Evolutionary conservation across 352 stramenopile species (phyloP).

Genomic region (Paralagenidium karlingii): DNA sequence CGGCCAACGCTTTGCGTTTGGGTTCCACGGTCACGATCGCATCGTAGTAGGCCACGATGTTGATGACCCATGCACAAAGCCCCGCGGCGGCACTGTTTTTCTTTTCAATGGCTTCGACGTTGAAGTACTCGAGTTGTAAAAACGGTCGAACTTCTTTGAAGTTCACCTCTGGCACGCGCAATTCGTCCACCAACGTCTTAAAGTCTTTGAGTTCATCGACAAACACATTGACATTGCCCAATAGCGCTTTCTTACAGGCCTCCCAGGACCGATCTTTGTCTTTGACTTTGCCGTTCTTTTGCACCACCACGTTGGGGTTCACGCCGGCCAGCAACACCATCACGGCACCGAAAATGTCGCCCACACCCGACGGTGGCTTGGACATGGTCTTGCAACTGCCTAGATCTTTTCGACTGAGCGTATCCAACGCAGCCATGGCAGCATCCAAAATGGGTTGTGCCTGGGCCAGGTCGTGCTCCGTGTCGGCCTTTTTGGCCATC

Average conservation of each 20-base stretch:
- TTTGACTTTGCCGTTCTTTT: constrained; percentile 92
- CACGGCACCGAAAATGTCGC: constrained; percentile 74
- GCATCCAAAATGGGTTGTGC: constrained; percentile 74
- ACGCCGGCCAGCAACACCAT: constrained; percentile 63
- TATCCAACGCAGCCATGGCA: constrained; percentile 83
- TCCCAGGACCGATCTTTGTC: constrained; percentile 92
- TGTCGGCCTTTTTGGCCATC: constrained; percentile 78
- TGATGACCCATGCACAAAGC: constrained; percentile 75
- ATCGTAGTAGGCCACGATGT: constrained; percentile 92
- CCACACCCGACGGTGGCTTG: constrained; percentile 79
- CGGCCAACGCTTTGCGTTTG: constrained; percentile 77
- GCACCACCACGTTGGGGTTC: constrained; percentile 51
- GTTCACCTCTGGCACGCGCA: constrained; percentile 57
- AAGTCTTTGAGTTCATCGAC: constrained; percentile 86
- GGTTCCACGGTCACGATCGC: constrained; percentile 90
- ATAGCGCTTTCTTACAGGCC: constrained; percentile 83
- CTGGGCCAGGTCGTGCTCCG: constrained; percentile 54
- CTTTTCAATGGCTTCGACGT: constrained; percentile 69
- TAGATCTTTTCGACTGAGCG: constrained; percentile 83
- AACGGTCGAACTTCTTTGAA: constrained; percentile 78
- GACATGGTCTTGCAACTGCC: constrained; percentile 88
- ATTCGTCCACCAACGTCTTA: constrained; percentile 48
- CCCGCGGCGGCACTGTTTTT: constrained; percentile 70
- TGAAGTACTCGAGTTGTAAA: constrained; percentile 67
- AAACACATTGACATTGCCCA: constrained; percentile 89